Percentiles rank a stretch among this genome's conserved stretches.
These are phyloP conservation scores for Ichthyophthirius multifiliis DNA, from an alignment of 169 alveolate species.

Conservation along the genomic window DNA sequence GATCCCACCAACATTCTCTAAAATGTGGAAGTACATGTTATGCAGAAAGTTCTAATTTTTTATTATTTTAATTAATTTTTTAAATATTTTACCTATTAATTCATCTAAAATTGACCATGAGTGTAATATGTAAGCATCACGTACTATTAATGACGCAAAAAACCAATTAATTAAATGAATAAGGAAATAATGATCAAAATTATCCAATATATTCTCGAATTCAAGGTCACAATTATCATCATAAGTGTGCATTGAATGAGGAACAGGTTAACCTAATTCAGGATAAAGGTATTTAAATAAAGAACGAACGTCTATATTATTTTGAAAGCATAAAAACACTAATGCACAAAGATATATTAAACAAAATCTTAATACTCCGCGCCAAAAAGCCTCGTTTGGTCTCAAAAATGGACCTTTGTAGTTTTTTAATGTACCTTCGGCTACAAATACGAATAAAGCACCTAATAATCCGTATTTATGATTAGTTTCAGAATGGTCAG, in stretches of 20 bases:
- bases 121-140: conserved; percentile 57
- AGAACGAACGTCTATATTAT: conserved; percentile 36
- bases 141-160: conserved; percentile 47
- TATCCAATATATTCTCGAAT: conserved; percentile 41
- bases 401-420: conserved; percentile 18
- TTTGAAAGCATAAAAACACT: conserved; percentile 24
- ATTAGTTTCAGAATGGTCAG: not conserved
- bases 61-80: not conserved
- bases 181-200: conserved; percentile 64
- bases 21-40: conserved; percentile 69
- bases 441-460: conserved; percentile 6
- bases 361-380: conserved; percentile 31
- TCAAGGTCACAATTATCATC: conserved; percentile 62
- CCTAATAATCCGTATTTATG: conserved; percentile 19
- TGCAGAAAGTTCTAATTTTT: conserved; percentile 48
- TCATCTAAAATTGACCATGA: conserved; percentile 65
- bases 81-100: conserved; percentile 14
- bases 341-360: conserved; percentile 20
- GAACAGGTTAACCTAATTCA: conserved; percentile 31
- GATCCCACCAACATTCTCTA: conserved; percentile 82
- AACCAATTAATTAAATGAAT: conserved; percentile 62
- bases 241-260: conserved; percentile 55
- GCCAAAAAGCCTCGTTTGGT: conserved; percentile 23
- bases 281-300: conserved; percentile 33
- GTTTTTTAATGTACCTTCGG: conserved; percentile 18